These are phyloP conservation scores for Curvularia lunata DNA, from an alignment of 2,329 filamentous ascomycete species.

Conservation along the genomic window DNA sequence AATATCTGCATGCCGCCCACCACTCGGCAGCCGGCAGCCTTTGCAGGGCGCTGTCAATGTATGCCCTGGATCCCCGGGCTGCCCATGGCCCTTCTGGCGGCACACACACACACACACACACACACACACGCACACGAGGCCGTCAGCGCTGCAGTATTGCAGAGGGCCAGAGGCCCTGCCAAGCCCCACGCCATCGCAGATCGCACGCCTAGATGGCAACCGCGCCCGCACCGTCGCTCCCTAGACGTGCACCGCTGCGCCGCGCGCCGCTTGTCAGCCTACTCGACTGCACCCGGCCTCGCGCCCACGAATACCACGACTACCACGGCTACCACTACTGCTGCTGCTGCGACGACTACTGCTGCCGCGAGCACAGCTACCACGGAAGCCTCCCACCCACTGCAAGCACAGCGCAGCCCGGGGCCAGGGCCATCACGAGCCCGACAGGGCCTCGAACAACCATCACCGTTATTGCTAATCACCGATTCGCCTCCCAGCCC, in stretches of 20 bases:
- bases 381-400: not conserved
- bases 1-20: not conserved
- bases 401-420: not conserved
- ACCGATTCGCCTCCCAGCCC: not conserved
- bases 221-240: not conserved
- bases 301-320: too few relatives aligned
- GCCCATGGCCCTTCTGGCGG: not conserved
- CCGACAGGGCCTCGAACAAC: not conserved
- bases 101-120: not conserved
- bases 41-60: too few relatives aligned
- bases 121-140: not conserved
- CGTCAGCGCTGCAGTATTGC: constrained; percentile 17
- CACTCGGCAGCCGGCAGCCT: not conserved
- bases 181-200: constrained; percentile 23
- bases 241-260: too few relatives aligned
- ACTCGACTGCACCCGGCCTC: too few relatives aligned
- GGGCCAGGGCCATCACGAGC: not conserved
- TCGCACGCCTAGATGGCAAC: constrained; percentile 9
- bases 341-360: not conserved
- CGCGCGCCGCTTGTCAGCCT: too few relatives aligned
- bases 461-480: not conserved
- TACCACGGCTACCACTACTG: not conserved
- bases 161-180: constrained; percentile 20
- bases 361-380: not conserved
- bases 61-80: too few relatives aligned